Evolutionary conservation across 345 rosid species (phyloP).

Genomic region (Citrus hindsii): DNA sequence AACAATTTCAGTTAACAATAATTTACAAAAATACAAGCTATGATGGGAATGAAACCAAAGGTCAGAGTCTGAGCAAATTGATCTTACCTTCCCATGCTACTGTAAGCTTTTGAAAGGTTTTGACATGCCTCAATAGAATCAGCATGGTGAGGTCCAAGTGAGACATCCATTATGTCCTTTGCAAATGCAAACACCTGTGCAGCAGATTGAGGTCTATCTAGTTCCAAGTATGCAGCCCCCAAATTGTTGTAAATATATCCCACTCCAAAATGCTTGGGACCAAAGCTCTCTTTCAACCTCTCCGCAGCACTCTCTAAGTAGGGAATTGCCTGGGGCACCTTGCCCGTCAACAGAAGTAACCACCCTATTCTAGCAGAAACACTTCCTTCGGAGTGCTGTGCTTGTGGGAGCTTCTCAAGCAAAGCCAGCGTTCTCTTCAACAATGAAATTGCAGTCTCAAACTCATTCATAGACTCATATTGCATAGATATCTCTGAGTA

Average conservation of each 20-base stretch:
- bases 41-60: constrained; percentile 4
- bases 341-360: constrained; percentile 77
- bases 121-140: constrained; percentile 93
- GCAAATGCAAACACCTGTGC: constrained; percentile 95
- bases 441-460: constrained; percentile 72
- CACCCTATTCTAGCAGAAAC: constrained; percentile 92
- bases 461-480: constrained; percentile 83
- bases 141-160: constrained; percentile 89
- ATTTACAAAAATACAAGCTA: background rate
- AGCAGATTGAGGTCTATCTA: constrained; percentile 89
- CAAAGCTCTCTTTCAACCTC: constrained; percentile 84
- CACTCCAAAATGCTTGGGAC: constrained; percentile 87
- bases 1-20: constrained; percentile 6
- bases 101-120: constrained; percentile 87
- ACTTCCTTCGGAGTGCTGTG: constrained; percentile 84
- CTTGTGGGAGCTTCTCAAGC: constrained; percentile 85
- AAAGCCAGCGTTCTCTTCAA: constrained; percentile 65
- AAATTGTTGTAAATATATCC: constrained; percentile 90
- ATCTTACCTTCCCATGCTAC: constrained; percentile 75
- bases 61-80: constrained; percentile 8
- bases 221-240: constrained; percentile 92
- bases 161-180: constrained; percentile 87
- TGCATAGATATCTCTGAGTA: constrained; percentile 91
- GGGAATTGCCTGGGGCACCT: constrained; percentile 82
- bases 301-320: constrained; percentile 85